These are phyloP conservation scores for Daldinia caldariorum DNA, from an alignment of 495 filamentous ascomycete species.

Conservation along the genomic window DNA sequence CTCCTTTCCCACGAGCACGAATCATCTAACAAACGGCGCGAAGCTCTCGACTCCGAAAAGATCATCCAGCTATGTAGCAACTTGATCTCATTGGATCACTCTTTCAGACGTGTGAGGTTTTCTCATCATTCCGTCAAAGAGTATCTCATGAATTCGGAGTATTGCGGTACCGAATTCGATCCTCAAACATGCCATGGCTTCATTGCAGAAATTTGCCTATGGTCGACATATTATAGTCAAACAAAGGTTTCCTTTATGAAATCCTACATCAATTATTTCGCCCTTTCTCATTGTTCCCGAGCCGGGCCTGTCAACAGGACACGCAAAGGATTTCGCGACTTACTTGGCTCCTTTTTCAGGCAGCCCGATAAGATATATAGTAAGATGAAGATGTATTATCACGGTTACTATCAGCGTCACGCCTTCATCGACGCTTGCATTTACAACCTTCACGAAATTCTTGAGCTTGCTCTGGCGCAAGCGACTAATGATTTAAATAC, in stretches of 20 bases:
- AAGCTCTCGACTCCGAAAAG: neutral
- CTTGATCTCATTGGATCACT: neutral
- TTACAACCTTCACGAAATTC: neutral
- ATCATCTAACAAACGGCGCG: neutral
- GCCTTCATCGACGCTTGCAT: neutral
- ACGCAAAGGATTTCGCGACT: neutral
- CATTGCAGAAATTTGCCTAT: neutral
- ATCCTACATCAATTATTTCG: neutral
- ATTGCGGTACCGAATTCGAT: neutral
- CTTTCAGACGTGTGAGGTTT: neutral
- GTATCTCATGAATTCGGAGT: neutral
- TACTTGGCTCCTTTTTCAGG: neutral
- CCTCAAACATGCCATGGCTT: neutral
- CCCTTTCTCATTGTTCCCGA: neutral
- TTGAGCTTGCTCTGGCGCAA: neutral
- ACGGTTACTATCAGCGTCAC: too few relatives aligned
- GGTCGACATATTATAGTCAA: neutral
- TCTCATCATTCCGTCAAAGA: conserved; percentile 13
- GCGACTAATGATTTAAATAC: neutral
- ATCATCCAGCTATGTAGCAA: neutral
- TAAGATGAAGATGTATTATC: too few relatives aligned
- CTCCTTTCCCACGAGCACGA: neutral
- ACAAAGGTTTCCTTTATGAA: neutral
- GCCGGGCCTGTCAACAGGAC: neutral
- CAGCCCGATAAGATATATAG: neutral